A percentile compares a stretch with the other conserved stretches of the same genome.
phyloP scores from a whole-genome alignment of 805 yeast genomes.

The Starmerella ratchasimensis region DNA sequence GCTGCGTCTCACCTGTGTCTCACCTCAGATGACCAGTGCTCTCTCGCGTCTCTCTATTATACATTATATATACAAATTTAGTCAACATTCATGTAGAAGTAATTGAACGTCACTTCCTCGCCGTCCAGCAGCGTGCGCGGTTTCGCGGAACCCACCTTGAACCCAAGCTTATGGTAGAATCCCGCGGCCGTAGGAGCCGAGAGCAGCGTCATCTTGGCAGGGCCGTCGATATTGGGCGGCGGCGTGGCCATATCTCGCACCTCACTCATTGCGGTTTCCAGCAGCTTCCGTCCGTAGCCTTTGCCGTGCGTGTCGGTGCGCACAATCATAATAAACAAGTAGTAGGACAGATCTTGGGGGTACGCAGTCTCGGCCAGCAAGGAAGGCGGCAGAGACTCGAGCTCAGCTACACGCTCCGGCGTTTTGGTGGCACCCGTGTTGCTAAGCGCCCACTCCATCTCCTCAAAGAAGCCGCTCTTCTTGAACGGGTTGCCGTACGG shows the following conservation, averaged over 20 bases:
- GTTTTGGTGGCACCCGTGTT: background rate
- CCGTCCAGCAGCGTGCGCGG: conserved; percentile 3
- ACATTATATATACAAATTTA: no score
- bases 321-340: conserved; percentile 1
- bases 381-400: background rate
- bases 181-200: conserved; percentile 13
- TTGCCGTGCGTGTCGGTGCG: conserved; percentile 4
- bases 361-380: conserved; percentile 1
- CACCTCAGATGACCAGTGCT: no score
- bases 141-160: background rate
- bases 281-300: conserved; percentile 17
- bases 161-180: conserved; percentile 9
- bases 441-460: conserved; percentile 3
- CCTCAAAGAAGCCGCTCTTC: background rate
- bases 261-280: background rate
- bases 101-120: background rate
- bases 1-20: no score
- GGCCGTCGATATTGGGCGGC: conserved; percentile 10
- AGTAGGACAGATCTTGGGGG: conserved; percentile 4
- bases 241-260: background rate
- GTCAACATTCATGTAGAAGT: conserved; percentile 6
- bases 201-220: conserved; percentile 9
- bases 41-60: no score
- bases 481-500: background rate
- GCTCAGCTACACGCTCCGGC: background rate